phyloP scores from a whole-genome alignment of 2,329 filamentous ascomycete genomes.

The Neoscytalidium dimidiatum region DNA sequence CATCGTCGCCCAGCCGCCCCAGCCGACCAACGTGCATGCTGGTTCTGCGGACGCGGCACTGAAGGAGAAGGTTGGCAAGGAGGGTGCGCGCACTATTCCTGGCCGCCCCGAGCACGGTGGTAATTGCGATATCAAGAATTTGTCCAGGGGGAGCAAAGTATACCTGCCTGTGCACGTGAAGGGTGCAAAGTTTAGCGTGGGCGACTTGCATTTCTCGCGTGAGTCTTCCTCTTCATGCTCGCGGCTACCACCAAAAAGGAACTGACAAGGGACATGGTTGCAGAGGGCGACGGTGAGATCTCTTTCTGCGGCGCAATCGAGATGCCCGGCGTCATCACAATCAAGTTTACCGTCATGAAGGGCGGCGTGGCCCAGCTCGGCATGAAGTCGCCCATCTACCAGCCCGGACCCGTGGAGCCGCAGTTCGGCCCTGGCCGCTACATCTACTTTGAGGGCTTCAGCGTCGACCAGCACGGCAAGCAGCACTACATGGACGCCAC shows the following conservation, averaged over 20 bases:
- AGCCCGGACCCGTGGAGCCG: constrained; percentile 84
- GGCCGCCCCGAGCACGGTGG: constrained; percentile 84
- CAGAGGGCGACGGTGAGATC: constrained; percentile 85
- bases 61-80: constrained; percentile 67
- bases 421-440: constrained; percentile 81
- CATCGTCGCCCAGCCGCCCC: constrained; percentile 75
- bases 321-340: constrained; percentile 88
- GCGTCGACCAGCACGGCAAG: constrained; percentile 82
- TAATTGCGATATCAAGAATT: constrained; percentile 90
- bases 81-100: constrained; percentile 84
- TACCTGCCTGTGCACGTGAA: constrained; percentile 85
- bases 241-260: neutral
- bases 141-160: constrained; percentile 76
- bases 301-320: constrained; percentile 78
- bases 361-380: constrained; percentile 71
- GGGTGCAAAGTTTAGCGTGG: constrained; percentile 87
- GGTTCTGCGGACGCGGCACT: constrained; percentile 62
- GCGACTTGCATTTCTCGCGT: constrained; percentile 81
- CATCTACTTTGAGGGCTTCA: constrained; percentile 88
- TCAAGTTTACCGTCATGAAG: constrained; percentile 88
- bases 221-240: constrained; percentile 23
- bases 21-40: constrained; percentile 71
- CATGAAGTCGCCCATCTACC: constrained; percentile 82
- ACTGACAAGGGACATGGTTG: neutral
- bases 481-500: constrained; percentile 88